These are phyloP conservation scores for Truncatella angustata DNA, from an alignment of 2,329 filamentous ascomycete genomes.

Conservation along the genomic window DNA sequence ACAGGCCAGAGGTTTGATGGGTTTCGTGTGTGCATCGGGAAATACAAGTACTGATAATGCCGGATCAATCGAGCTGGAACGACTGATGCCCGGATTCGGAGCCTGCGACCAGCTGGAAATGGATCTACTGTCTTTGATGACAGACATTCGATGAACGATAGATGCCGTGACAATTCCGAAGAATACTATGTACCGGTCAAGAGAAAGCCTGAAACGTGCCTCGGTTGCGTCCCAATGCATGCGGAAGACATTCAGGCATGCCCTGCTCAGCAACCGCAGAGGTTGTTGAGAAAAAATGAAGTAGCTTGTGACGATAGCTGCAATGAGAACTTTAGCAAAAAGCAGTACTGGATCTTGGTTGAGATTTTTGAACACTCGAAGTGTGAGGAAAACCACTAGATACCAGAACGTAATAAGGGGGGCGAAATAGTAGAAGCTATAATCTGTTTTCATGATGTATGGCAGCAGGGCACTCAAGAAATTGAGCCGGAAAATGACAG, in stretches of 20 bases:
- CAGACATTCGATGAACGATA: conserved; percentile 31
- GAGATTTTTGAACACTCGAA: conserved; percentile 37
- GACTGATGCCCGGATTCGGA: conserved; percentile 10
- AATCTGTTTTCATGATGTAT: conserved; percentile 55
- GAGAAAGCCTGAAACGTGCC: conserved; percentile 47
- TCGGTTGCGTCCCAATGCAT: conserved; percentile 48
- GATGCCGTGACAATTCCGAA: conserved; percentile 52
- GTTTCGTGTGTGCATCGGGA: neutral
- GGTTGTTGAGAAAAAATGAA: conserved; percentile 34
- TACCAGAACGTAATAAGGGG: conserved; percentile 63
- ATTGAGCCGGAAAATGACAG: conserved; percentile 57
- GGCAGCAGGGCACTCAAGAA: conserved; percentile 51
- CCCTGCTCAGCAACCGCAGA: conserved; percentile 37
- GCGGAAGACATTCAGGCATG: conserved; percentile 39
- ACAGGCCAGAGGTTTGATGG: neutral
- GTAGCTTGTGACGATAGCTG: conserved; percentile 36
- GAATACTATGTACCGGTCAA: conserved; percentile 56
- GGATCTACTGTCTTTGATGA: conserved; percentile 18
- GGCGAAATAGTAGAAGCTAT: conserved; percentile 58
- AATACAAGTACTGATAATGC: neutral
- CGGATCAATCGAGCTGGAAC: conserved; percentile 7
- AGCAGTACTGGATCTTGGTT: conserved; percentile 44
- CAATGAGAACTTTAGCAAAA: conserved; percentile 45
- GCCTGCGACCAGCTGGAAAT: conserved; percentile 19
- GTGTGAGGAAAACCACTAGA: conserved; percentile 51